Conservation (phyloP, 2,329 filamentous ascomycete genomes). For the Xylariaceae sp. region DNA sequence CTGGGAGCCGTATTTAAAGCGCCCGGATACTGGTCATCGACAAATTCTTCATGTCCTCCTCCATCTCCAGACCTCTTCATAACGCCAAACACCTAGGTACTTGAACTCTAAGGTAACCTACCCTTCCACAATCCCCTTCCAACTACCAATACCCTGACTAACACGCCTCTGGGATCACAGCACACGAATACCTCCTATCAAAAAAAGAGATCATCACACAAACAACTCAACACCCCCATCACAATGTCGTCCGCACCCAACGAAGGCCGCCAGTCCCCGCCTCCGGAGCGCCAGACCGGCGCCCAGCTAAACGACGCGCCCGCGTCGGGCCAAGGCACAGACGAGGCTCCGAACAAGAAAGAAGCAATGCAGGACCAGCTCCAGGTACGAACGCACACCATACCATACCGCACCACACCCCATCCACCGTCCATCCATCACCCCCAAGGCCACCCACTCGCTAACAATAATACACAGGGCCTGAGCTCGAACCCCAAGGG, state of each 20-base stretch:
- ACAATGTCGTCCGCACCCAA: slow-evolving; percentile 60
- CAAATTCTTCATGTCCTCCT: neutral
- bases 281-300: slow-evolving; percentile 68
- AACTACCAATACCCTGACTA: neutral
- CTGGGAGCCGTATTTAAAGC: slow-evolving; percentile 19
- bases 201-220: slow-evolving; percentile 15
- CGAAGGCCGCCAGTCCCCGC: slow-evolving; percentile 76
- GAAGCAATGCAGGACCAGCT: slow-evolving; percentile 56
- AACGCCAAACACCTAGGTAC: neutral
- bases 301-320: slow-evolving; percentile 64
- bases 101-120: neutral
- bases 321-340: slow-evolving; percentile 59
- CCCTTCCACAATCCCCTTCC: neutral
- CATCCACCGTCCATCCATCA: no score
- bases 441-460: no score
- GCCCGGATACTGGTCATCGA: neutral
- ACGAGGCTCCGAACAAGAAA: slow-evolving; percentile 57
- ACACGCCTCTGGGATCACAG: neutral
- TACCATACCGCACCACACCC: neutral
- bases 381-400: slow-evolving; percentile 42
- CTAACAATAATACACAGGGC: slow-evolving; percentile 39
- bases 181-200: slow-evolving; percentile 6
- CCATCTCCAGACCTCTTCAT: slow-evolving; percentile 3
- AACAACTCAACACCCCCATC: slow-evolving; percentile 29
- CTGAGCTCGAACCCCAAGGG: slow-evolving; percentile 69